Base-by-base conservation (phyloP, 2,329 filamentous ascomycete species). In the Diaporthe helianthi region DNA sequence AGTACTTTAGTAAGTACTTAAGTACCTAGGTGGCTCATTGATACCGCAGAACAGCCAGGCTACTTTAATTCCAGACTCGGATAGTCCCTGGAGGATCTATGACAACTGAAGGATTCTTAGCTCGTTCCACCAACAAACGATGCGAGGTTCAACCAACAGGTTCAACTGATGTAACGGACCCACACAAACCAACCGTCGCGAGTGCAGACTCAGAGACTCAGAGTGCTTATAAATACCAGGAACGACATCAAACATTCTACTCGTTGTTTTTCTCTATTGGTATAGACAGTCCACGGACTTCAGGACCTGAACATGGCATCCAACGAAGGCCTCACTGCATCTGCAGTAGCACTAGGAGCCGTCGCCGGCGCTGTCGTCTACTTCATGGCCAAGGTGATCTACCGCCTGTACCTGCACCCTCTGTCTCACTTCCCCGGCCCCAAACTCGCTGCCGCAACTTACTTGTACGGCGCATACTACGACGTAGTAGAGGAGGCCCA, bases 391-490 rank as follows among this genome's bases (percentile, higher is more conserved):
- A 29, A 53, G 33, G 24, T 33, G 1, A 29, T 54, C 19, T 68
- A 68, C 36, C 66, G 66, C 19, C 22, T 68, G 5, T 64, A 41
- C 8, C 12, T 68, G 1, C 55, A 64, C 41, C 66, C 66, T 10
- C 46, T 68, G 1, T 38, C 66, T 12, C 22, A n/a, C 17, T 63
- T 64, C 24, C 66, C 66, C 0, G 66, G 66, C 2, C 66, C 66
- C 17, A 68, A 13, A 19, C 47, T 64, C n/a, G 66, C 66, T 3
- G 66, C 66, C 2, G 31, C 44, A 1, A 64, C 55, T 3, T 38
- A 61, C 7, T 26, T 24, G n/a, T 68, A 64, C 26, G 55, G 44
- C 1, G 47, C 24, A 1, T 68, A 64, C 26, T 68, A 44, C 47
- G 67, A 68, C 17, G 31, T 64, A 15, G 22, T 41, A 2, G 13